Evolutionary conservation across 2,329 filamentous ascomycete genomes (phyloP), one percentile per base, ranked within the genome.

Genomic region (Talaromyces sp.): DNA sequence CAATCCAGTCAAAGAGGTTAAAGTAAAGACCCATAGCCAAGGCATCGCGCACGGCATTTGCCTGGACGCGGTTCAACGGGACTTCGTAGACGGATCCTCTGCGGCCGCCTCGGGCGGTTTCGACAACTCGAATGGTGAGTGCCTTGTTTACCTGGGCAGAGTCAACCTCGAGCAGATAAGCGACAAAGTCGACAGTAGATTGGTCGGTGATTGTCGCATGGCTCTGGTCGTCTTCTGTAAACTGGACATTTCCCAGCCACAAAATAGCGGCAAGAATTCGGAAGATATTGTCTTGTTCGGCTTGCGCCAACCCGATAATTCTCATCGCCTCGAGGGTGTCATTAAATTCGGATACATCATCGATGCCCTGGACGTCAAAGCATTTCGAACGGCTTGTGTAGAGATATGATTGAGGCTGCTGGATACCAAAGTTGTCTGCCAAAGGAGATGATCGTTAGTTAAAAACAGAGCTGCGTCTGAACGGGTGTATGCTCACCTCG

Each of bases 1-100:
- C 93, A 66, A 99, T 98, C 95, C 95, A 99, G 77, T 99, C 94
- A 70, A 99, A 99, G 60, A 99, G 85, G 73, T 97, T 97, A 82
- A 90, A 90, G 78, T 99, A 99, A 62, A 99, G 92, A n/a, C 89
- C 93, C 82, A 95, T 98, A 64, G 94, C 87, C 57, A 99, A 80
- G 10, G 93, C 95, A 78, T 99, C 95, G 67, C 93, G 87, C 7
- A 96, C 96, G 33, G 95, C 87, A 44, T 82, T 83, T 30, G 95
- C 95, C 76, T 98, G 95, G 0, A 92, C 85, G 2, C 88, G 87
- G 76, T 99, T 98, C 65, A 96, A 83, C 0, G 93, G 94, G 4
- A 88, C 87, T 66, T 89, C 86, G 68, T 89, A 89, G 2, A 89
- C 78, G 1, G 87, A 89, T 4, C 87, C 87, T 77, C 87, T 78